Base-by-base conservation (phyloP, 192 early-diverging fungal species). In the Podila minutissima region DNA sequence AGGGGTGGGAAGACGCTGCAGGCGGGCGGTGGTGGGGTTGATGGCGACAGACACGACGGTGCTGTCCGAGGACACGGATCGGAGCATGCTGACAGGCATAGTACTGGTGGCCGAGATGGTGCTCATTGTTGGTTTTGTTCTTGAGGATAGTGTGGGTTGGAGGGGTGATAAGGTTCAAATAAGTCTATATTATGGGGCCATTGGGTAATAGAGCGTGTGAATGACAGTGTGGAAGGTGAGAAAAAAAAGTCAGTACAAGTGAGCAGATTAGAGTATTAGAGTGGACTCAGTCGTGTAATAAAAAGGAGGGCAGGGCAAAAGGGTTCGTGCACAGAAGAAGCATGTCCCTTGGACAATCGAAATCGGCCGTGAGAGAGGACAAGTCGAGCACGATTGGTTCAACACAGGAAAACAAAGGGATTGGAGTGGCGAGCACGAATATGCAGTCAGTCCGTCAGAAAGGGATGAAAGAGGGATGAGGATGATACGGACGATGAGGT, bases 1-100 rank as follows among this genome's bases (percentile, higher is more conserved):
- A 26, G 82, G 74, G 8, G 82, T 83, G 26, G 82, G 82, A 37
- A 81, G 57, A 50, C 71, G 37, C 59, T 73, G 70, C 13, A 81
- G 67, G 0, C 77, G 70, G 17, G 77, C 37, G 12, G 71, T 69
- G 5, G 71, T 12, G n/a, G 71, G 71, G 48, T 73, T 64, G 41
- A 73, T 12, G 13, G 62, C 62, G 1, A 37, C 31, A 11, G 76
- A 69, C 3, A 68, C 55, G 24, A 55, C 37, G 24, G 70, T 67
- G 24, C 35, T 50, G 33, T 81, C 70, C 59, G 70, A 72, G 66
- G 66, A 68, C 19, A 62, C 32, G 17, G 66, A 58, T 57, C 62
- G 46, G 38, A 17, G 31, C 62, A 69, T 81, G 67, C 6, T 72
- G 29, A 13, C 26, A 33, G 59, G 59, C 53, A 55, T 26, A 24